These are phyloP conservation scores for Pseudogymnoascus sp. DNA, from an alignment of 2,329 filamentous ascomycete species.

Conservation along the genomic window DNA sequence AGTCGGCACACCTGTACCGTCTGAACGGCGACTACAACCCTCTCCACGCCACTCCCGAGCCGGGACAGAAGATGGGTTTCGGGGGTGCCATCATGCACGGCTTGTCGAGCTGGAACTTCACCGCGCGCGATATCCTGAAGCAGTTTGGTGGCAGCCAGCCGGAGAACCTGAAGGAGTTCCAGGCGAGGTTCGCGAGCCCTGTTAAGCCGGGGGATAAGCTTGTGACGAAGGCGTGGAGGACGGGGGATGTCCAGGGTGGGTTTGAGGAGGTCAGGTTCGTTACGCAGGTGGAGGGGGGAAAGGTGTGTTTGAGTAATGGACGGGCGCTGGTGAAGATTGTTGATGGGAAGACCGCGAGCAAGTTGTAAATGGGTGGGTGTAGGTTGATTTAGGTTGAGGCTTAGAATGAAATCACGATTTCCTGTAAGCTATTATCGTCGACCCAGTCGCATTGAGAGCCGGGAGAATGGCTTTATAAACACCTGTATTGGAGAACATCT, in stretches of 20 bases:
- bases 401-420: no score
- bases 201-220: slow-evolving; percentile 74
- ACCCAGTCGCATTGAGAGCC: no score
- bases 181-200: slow-evolving; percentile 81
- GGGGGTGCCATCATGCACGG: slow-evolving; percentile 81
- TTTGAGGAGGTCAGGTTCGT: slow-evolving; percentile 77
- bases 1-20: slow-evolving; percentile 70
- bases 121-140: slow-evolving; percentile 63
- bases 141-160: slow-evolving; percentile 66
- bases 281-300: slow-evolving; percentile 57
- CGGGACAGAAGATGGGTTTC: slow-evolving; percentile 79
- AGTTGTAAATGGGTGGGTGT: no score
- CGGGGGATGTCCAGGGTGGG: slow-evolving; percentile 49
- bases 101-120: slow-evolving; percentile 76
- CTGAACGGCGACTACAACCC: slow-evolving; percentile 91
- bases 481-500: no score
- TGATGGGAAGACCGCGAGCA: no score
- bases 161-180: slow-evolving; percentile 73
- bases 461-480: no score
- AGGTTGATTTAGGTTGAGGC: no score
- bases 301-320: no score
- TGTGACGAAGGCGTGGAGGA: slow-evolving; percentile 69
- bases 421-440: no score
- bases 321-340: no score
- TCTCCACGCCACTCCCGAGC: slow-evolving; percentile 75